Conservation (phyloP, 257 asterid genomes). For the Primulina tabacum region DNA sequence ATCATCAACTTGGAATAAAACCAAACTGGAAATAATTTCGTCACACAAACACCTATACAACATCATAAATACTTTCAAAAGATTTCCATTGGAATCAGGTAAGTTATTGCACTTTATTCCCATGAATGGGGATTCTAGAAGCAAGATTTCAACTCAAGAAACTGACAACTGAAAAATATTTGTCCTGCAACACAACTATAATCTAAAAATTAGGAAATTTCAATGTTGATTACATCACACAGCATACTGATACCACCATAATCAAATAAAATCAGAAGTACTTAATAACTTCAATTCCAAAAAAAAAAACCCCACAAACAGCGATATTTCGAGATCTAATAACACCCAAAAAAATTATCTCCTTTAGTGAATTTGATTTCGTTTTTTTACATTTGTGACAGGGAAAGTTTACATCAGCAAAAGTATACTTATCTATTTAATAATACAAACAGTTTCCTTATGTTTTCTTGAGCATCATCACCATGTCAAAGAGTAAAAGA, state of each 20-base stretch:
- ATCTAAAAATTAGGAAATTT: conserved; percentile 10
- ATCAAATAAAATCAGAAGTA: conserved; percentile 11
- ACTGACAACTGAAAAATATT: not conserved
- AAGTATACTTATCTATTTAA: not conserved
- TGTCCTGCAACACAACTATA: not conserved
- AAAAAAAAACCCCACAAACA: too few species aligned
- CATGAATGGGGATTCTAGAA: not conserved
- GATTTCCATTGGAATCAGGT: not conserved
- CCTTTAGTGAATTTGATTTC: too few species aligned
- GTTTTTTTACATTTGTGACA: not conserved
- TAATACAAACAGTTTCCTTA: conserved; percentile 1
- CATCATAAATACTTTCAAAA: not conserved
- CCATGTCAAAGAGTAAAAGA: not conserved
- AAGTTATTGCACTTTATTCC: not conserved
- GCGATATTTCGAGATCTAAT: too few species aligned
- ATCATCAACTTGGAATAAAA: conserved; percentile 6
- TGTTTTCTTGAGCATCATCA: conserved; percentile 19
- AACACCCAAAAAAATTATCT: too few species aligned
- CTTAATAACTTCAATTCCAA: not conserved
- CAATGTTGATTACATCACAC: not conserved
- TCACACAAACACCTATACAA: not conserved
- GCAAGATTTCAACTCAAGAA: not conserved
- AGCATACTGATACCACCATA: not conserved
- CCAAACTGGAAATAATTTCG: conserved; percentile 11
- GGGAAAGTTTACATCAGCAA: not conserved